Conservation (phyloP, 257 asterid genomes). For the Petunia axillaris region DNA sequence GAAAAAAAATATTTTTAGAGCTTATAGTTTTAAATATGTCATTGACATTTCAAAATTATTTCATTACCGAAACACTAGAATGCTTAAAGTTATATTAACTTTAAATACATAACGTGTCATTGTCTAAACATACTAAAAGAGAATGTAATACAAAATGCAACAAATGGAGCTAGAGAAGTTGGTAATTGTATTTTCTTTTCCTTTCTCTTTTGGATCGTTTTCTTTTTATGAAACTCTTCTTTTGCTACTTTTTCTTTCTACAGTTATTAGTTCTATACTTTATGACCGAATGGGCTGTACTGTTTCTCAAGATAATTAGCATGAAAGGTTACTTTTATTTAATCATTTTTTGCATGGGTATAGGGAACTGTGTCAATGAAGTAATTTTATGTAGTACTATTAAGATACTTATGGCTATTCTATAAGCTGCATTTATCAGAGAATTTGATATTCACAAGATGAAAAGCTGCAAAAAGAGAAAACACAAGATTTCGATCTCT, state of each 20-base stretch:
- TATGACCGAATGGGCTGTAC: constrained; percentile 11
- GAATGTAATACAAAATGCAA: too few species aligned
- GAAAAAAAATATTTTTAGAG: too few species aligned
- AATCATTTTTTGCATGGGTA: constrained; percentile 25
- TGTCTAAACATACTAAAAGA: too few species aligned
- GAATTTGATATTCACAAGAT: constrained; percentile 15
- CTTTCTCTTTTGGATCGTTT: not conserved
- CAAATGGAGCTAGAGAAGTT: not conserved
- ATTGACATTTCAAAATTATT: not conserved
- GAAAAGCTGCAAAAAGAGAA: constrained; percentile 22
- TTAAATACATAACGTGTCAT: not conserved
- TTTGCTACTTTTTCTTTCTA: constrained; percentile 4
- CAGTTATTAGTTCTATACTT: constrained; percentile 18
- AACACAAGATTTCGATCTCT: not conserved
- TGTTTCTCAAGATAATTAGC: constrained; percentile 8
- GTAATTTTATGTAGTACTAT: constrained; percentile 2
- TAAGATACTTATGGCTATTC: not conserved
- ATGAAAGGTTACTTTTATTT: constrained; percentile 13
- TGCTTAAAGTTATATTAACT: not conserved
- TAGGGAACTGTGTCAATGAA: constrained; percentile 2
- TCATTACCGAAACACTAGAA: not conserved
- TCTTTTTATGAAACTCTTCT: not conserved
- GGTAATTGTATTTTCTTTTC: not conserved
- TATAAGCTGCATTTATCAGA: constrained; percentile 11
- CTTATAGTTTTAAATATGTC: not conserved